phyloP scores from a whole-genome alignment of 2,329 filamentous ascomycete genomes.

The Gremmenia infestans region DNA sequence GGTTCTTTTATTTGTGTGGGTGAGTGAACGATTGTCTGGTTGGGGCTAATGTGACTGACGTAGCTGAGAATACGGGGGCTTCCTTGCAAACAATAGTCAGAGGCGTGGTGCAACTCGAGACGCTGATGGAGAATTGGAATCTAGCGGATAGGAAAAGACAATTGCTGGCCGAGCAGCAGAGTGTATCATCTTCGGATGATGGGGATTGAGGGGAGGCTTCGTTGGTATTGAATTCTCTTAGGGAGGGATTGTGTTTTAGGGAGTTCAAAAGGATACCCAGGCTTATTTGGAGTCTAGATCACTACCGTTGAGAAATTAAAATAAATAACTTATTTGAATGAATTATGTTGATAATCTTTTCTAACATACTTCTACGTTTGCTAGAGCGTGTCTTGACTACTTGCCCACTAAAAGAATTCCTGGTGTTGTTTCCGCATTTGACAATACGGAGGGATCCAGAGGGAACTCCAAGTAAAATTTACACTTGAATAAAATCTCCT shows the following conservation, averaged over 20 bases:
- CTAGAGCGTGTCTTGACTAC: no score
- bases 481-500: no score
- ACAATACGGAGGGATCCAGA: no score
- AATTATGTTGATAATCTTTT: no score
- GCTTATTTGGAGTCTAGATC: not conserved
- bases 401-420: no score
- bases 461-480: no score
- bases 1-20: not conserved
- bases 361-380: no score
- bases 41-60: not conserved
- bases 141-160: slow-evolving; percentile 21
- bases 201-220: slow-evolving; percentile 1
- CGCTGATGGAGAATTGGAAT: slow-evolving; percentile 26
- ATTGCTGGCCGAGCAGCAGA: not conserved
- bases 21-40: not conserved
- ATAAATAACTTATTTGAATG: no score
- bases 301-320: not conserved
- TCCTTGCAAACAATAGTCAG: slow-evolving; percentile 22
- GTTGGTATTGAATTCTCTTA: not conserved
- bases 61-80: slow-evolving; percentile 26
- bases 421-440: no score
- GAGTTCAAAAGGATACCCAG: not conserved
- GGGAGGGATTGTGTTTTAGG: not conserved
- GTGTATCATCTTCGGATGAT: not conserved
- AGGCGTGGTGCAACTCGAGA: slow-evolving; percentile 27